Evolutionary conservation across 345 rosid species (phyloP), one percentile per base, ranked within the genome.

Genomic region (Eucalyptus victrix): DNA sequence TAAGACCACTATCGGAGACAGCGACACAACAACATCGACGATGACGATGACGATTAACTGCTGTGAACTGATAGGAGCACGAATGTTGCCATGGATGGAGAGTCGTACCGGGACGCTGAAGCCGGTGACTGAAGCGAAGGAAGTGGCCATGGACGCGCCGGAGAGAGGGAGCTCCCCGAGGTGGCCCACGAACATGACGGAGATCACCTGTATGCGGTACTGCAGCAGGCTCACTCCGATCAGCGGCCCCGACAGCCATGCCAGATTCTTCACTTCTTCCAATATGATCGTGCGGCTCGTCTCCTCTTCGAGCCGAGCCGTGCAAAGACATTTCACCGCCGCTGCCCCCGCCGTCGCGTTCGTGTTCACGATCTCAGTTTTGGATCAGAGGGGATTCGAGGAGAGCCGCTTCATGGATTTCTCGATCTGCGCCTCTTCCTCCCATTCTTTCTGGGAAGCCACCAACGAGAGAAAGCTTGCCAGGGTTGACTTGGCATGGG

Each of bases 171-270:
- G 90, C 88, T 91, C 93, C 7, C 94, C 94, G 23, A 93, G 94
- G 88, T 94, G 94, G 21, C 95, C 95, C 19, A 94, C 92, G 87
- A 92, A 93, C 93, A 93, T 94, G 49, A 93, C 53, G 28, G 94
- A 91, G 34, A 93, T 90, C 42, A 93, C 90, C 67, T 94, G 94
- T 24, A 94, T 83, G 90, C 91, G 88, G 65, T 91, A 94, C 87
- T 91, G 94, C 86, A 93, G 45, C 89, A 94, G 7, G 51, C 90
- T 89, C n/a, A 92, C 94, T 12, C 87, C 91, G 58, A 92, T 90
- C 49, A 94, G 93, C 1, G 95, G 95, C 88, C 94, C 94, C 3
- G 94, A 92, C 5, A 93, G 90, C 90, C 92, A 88, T 15, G 86
- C 28, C 89, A 91, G 93, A 90, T 87, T 90, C 90, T 88, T 92